These are phyloP conservation scores for Metschnikowia sp. DNA, from an alignment of 805 yeast species.

Conservation along the genomic window DNA sequence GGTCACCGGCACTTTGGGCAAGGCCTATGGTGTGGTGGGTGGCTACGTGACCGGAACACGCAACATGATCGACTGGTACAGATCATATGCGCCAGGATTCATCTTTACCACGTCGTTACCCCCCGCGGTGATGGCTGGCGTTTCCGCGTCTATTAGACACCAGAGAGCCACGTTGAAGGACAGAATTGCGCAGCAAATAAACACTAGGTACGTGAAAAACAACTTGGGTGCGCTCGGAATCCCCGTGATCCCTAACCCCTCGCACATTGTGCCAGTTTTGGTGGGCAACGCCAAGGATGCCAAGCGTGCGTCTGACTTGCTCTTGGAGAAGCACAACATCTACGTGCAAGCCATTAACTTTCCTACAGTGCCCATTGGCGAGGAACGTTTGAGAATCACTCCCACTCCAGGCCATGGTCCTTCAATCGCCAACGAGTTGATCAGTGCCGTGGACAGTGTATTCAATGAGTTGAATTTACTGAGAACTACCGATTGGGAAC, in stretches of 20 bases:
- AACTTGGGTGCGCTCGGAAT: slow-evolving; percentile 68
- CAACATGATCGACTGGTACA: slow-evolving; percentile 85
- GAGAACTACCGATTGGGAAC: slow-evolving; percentile 74
- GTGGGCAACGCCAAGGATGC: slow-evolving; percentile 95
- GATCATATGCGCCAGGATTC: slow-evolving; percentile 96
- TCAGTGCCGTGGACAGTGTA: slow-evolving; percentile 76
- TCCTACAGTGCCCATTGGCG: slow-evolving; percentile 96
- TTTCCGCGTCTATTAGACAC: slow-evolving; percentile 79
- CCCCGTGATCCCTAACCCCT: slow-evolving; percentile 96
- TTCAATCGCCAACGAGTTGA: slow-evolving; percentile 69
- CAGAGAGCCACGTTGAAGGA: slow-evolving; percentile 75
- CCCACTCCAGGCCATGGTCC: slow-evolving; percentile 96
- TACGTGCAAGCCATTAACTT: slow-evolving; percentile 98
- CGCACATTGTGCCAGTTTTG: slow-evolving; percentile 93
- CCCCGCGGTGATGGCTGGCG: slow-evolving; percentile 97
- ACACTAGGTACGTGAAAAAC: slow-evolving; percentile 80
- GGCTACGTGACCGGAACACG: slow-evolving; percentile 94
- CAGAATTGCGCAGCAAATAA: slow-evolving; percentile 79
- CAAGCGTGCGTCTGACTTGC: slow-evolving; percentile 83
- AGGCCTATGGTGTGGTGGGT: slow-evolving; percentile 95
- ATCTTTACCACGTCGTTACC: slow-evolving; percentile 96
- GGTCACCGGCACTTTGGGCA: slow-evolving; percentile 96
- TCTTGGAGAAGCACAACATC: slow-evolving; percentile 78
- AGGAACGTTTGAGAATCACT: slow-evolving; percentile 95
- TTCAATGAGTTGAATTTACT: slow-evolving; percentile 72